These are phyloP conservation scores for Monascus purpureus DNA, from an alignment of 495 filamentous ascomycete genomes.

Conservation along the genomic window DNA sequence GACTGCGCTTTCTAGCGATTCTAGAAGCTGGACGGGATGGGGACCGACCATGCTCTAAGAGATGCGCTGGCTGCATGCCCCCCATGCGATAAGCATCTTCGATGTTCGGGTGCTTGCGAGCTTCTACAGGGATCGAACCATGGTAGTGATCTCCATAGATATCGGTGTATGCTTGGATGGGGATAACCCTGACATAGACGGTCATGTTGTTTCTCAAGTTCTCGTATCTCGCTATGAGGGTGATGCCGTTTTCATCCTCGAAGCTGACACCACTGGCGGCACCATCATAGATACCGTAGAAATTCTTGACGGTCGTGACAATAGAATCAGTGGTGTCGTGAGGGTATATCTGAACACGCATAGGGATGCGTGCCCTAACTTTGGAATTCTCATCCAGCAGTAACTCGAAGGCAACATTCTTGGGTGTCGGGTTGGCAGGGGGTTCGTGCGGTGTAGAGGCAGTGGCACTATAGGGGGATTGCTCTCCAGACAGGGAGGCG, in stretches of 20 bases:
- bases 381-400: conserved; percentile 60
- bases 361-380: conserved; percentile 65
- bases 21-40: conserved; percentile 53
- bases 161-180: conserved; percentile 35
- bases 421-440: conserved; percentile 45
- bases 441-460: conserved; percentile 24
- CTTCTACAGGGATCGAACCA: conserved; percentile 23
- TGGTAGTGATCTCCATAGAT: conserved; percentile 26
- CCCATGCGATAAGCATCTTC: conserved; percentile 45
- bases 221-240: conserved; percentile 86
- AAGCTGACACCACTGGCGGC: conserved; percentile 71
- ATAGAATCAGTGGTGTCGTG: conserved; percentile 95
- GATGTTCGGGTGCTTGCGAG: conserved; percentile 33
- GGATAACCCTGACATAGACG: conserved; percentile 75
- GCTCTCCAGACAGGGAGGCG: conserved; percentile 26
- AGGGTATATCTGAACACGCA: conserved; percentile 81
- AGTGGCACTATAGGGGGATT: conserved; percentile 15
- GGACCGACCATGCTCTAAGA: conserved; percentile 39
- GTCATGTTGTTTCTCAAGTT: conserved; percentile 83
- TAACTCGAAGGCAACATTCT: conserved; percentile 76
- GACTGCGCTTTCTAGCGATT: conserved; percentile 59
- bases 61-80: conserved; percentile 30
- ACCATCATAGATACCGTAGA: conserved; percentile 80
- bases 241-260: conserved; percentile 73
- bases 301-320: conserved; percentile 92